These are phyloP conservation scores for Flaveria ramosissima DNA, from an alignment of 129 eudicot genomes.

Conservation along the genomic window DNA sequence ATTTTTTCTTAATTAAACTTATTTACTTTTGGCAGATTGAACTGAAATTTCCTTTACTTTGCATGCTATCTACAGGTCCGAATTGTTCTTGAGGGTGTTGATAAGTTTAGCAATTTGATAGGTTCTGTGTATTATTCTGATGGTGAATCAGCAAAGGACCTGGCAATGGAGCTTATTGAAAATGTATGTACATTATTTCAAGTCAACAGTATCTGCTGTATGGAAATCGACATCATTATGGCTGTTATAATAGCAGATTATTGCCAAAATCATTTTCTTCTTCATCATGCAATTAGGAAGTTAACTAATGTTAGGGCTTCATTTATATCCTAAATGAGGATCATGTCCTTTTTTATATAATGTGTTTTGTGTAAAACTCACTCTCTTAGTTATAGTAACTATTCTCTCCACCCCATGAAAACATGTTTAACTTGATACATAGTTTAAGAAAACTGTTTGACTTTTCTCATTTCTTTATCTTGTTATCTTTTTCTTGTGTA, in stretches of 20 bases:
- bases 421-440: conserved; percentile 4
- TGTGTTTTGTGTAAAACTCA: not conserved
- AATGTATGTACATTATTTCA: conserved; percentile 42
- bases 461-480: not conserved
- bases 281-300: not conserved
- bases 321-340: not conserved
- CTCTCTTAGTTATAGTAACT: not conserved
- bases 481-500: conserved; percentile 26
- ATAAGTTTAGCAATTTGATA: conserved; percentile 79
- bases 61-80: conserved; percentile 58
- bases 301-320: not conserved
- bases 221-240: conserved; percentile 10
- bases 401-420: conserved; percentile 1
- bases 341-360: not conserved
- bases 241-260: conserved; percentile 14
- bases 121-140: conserved; percentile 85
- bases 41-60: not conserved
- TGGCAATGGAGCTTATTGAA: conserved; percentile 89
- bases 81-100: conserved; percentile 85
- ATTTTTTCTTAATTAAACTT: not conserved
- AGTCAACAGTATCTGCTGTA: not conserved
- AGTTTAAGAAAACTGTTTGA: conserved; percentile 5
- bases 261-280: not conserved
- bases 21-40: not conserved
- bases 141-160: conserved; percentile 79